Evolutionary conservation across 495 filamentous ascomycete genomes (phyloP).

Genomic region (Tuber brumale): DNA sequence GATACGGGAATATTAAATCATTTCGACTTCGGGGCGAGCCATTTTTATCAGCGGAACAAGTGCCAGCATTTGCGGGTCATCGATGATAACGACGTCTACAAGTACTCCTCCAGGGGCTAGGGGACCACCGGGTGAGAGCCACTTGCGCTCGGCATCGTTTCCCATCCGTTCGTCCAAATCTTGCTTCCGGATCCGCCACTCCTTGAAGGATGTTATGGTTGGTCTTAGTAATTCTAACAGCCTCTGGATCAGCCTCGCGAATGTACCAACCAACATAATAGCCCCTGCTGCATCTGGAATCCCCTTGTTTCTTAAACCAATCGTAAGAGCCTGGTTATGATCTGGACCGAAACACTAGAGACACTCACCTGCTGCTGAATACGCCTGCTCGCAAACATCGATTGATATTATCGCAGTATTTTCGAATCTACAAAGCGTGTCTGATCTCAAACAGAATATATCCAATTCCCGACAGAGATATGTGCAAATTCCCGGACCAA

Average conservation of each 20-base stretch:
- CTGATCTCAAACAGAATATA: too few species aligned
- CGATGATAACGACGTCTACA: conserved; percentile 70
- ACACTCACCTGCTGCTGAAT: conserved; percentile 78
- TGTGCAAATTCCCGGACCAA: conserved; percentile 62
- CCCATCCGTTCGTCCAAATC: conserved; percentile 69
- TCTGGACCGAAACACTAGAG: conserved; percentile 69
- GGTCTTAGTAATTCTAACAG: conserved; percentile 82
- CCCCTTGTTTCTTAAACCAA: conserved; percentile 67
- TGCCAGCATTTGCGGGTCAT: conserved; percentile 86
- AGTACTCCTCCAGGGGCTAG: conserved; percentile 71
- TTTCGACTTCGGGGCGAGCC: conserved; percentile 61
- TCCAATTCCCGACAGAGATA: too few species aligned
- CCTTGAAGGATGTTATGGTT: conserved; percentile 92
- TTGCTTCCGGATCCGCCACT: conserved; percentile 57
- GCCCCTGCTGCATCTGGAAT: conserved; percentile 58
- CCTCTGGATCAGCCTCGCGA: conserved; percentile 73
- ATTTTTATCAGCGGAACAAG: conserved; percentile 72
- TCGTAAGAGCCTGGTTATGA: conserved; percentile 61
- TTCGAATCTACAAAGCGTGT: too few species aligned
- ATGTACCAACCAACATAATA: conserved; percentile 57
- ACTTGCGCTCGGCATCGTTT: conserved; percentile 69
- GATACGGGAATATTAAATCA: conserved; percentile 78
- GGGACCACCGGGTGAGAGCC: conserved; percentile 65
- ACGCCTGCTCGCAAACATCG: conserved; percentile 74
- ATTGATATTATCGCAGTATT: too few species aligned